Percentiles rank a stretch among this genome's conserved stretches.
These are phyloP conservation scores for Akanthomyces lecanii DNA, from an alignment of 2,329 filamentous ascomycete genomes.

Conservation along the genomic window DNA sequence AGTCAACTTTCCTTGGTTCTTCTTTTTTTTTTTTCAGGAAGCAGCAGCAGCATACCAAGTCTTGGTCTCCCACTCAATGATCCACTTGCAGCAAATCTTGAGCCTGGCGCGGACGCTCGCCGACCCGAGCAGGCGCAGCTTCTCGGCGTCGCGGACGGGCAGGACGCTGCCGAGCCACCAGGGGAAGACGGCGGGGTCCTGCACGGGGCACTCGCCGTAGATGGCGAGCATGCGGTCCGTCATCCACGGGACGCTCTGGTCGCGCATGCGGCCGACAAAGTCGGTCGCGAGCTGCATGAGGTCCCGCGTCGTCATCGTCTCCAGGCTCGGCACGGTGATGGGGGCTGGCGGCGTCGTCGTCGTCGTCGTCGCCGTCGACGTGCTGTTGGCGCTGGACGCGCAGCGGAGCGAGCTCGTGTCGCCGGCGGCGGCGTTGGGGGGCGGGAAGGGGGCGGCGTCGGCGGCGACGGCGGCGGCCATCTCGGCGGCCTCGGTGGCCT, in stretches of 20 bases:
- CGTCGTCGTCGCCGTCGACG: neutral
- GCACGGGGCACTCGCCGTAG: conserved; percentile 68
- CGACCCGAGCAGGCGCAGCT: conserved; percentile 69
- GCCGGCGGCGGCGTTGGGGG: neutral
- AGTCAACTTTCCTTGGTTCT: neutral
- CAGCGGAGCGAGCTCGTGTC: neutral
- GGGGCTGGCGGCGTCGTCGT: neutral
- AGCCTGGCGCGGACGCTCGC: conserved; percentile 74
- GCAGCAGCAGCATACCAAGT: conserved; percentile 57
- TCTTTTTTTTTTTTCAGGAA: neutral
- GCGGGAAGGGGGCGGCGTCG: conserved; percentile 1
- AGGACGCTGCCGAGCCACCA: conserved; percentile 88
- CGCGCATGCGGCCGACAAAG: conserved; percentile 67
- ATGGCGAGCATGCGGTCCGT: conserved; percentile 65
- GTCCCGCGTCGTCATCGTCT: conserved; percentile 61
- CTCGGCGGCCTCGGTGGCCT: conserved; percentile 68
- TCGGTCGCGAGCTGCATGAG: conserved; percentile 61
- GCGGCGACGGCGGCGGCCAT: conserved; percentile 21
- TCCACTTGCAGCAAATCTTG: conserved; percentile 80
- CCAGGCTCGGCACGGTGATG: conserved; percentile 19
- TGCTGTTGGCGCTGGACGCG: neutral
- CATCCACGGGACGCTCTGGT: conserved; percentile 69
- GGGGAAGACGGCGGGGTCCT: conserved; percentile 72
- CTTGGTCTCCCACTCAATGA: conserved; percentile 64
- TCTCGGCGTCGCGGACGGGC: conserved; percentile 72